A percentile compares a stretch with the other conserved stretches of the same genome.
phyloP scores from a whole-genome alignment of 495 filamentous ascomycete species.

The Xylona heveae region DNA sequence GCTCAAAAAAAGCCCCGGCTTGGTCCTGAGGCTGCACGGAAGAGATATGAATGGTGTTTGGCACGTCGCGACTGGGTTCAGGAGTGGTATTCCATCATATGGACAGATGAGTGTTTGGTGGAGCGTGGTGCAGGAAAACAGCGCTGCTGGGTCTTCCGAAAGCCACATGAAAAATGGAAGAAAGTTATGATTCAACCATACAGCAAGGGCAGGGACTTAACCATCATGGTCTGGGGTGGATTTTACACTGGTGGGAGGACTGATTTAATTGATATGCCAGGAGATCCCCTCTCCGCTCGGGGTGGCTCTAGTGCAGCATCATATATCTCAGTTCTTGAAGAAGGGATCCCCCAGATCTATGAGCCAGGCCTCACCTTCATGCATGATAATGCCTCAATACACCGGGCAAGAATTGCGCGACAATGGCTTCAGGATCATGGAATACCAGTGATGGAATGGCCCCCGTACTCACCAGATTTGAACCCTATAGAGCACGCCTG shows the following conservation, averaged over 20 bases:
- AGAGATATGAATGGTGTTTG: slow-evolving; percentile 4
- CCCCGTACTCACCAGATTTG: slow-evolving; percentile 12
- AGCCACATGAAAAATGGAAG: slow-evolving; percentile 7
- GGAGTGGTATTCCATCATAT: slow-evolving; percentile 8
- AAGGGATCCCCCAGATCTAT: slow-evolving; percentile 5
- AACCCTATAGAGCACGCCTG: slow-evolving; percentile 15
- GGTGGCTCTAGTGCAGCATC: background rate
- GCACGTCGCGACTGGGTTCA: slow-evolving; percentile 3
- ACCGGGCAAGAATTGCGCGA: slow-evolving; percentile 7
- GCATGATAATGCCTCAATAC: slow-evolving; percentile 10
- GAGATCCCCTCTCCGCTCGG: background rate
- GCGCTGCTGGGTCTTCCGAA: slow-evolving; percentile 6
- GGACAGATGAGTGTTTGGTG: slow-evolving; percentile 9
- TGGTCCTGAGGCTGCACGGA: slow-evolving; percentile 4
- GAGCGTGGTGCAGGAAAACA: slow-evolving; percentile 7
- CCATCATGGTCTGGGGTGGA: slow-evolving; percentile 10
- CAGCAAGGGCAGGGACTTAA: slow-evolving; percentile 8
- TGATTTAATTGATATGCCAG: slow-evolving; percentile 2
- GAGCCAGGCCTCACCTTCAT: slow-evolving; percentile 7
- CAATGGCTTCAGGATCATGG: slow-evolving; percentile 7
- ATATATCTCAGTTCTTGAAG: slow-evolving; percentile 1
- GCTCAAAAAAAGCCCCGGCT: no score
- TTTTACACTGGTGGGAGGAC: no score
- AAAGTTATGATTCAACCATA: slow-evolving; percentile 7
- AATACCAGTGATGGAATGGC: slow-evolving; percentile 10